These are phyloP conservation scores for Trichocomaceae sp. DNA, from an alignment of 2,329 filamentous ascomycete genomes.

Conservation along the genomic window DNA sequence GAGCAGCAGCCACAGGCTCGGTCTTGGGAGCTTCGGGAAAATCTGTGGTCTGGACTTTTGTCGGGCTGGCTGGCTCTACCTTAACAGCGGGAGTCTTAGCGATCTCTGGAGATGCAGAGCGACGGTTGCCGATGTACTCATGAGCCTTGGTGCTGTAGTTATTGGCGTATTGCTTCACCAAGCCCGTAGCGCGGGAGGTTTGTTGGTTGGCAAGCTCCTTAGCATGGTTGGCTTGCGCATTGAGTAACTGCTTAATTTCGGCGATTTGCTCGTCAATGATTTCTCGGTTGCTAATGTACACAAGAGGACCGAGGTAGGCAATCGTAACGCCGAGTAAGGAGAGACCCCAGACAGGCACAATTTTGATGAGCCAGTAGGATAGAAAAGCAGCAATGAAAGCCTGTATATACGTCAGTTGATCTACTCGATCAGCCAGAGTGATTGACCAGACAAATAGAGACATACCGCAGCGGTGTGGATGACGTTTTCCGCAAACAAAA, in stretches of 20 bases:
- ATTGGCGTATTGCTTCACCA: conserved; percentile 53
- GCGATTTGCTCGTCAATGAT: conserved; percentile 56
- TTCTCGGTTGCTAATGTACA: conserved; percentile 61
- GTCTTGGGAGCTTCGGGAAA: conserved; percentile 44
- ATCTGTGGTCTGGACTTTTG: conserved; percentile 38
- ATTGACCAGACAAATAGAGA: conserved; percentile 14
- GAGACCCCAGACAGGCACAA: conserved; percentile 60
- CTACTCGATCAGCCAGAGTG: conserved; percentile 4
- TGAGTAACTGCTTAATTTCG: conserved; percentile 49
- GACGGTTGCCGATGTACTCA: conserved; percentile 41
- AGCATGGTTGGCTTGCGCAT: conserved; percentile 54
- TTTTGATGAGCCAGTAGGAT: conserved; percentile 60
- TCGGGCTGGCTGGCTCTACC: conserved; percentile 29
- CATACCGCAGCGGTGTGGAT: conserved; percentile 54
- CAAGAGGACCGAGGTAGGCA: conserved; percentile 54
- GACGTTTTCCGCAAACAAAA: conserved; percentile 61
- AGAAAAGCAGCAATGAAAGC: conserved; percentile 54
- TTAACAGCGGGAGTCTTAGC: conserved; percentile 38
- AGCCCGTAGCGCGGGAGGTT: conserved; percentile 51
- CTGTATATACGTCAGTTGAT: conserved; percentile 29
- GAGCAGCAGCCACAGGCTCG: conserved; percentile 28
- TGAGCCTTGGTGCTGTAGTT: conserved; percentile 57
- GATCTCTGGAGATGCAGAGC: conserved; percentile 28
- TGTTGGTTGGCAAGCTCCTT: conserved; percentile 55
- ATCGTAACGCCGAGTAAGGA: conserved; percentile 50